Conservation (phyloP, 1,284 basidiomycete species). For the Boletus semigastroideus region DNA sequence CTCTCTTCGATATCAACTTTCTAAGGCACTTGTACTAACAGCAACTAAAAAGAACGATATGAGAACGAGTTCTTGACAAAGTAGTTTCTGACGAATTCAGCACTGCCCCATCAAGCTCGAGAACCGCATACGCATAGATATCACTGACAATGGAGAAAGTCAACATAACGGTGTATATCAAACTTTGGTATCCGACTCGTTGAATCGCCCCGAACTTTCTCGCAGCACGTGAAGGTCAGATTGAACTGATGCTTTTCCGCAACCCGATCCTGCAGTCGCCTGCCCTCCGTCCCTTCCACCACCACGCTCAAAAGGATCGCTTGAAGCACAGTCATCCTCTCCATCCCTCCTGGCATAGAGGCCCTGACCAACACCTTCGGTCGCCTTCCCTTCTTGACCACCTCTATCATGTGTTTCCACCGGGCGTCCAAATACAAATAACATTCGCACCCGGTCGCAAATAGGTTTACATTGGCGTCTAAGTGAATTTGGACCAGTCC, state of each 20-base stretch:
- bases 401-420: slow-evolving; percentile 27
- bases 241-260: slow-evolving; percentile 20
- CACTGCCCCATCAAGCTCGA: too few species aligned
- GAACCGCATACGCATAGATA: too few species aligned
- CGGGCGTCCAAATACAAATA: slow-evolving; percentile 23
- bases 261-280: neutral
- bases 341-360: slow-evolving; percentile 27
- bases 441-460: slow-evolving; percentile 20
- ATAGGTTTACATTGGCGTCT: neutral
- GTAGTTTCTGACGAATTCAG: too few species aligned
- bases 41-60: too few species aligned
- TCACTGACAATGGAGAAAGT: too few species aligned
- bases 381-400: slow-evolving; percentile 12
- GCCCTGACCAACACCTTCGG: slow-evolving; percentile 27
- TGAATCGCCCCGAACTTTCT: neutral
- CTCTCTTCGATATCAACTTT: too few species aligned
- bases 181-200: too few species aligned
- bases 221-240: slow-evolving; percentile 29
- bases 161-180: too few species aligned
- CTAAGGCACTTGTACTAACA: too few species aligned
- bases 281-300: neutral
- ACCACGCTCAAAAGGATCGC: slow-evolving; percentile 23
- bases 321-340: slow-evolving; percentile 31
- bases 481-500: neutral
- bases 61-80: too few species aligned